Conservation (phyloP, 2,329 filamentous ascomycete genomes). For the Chrysosporium queenslandicum region DNA sequence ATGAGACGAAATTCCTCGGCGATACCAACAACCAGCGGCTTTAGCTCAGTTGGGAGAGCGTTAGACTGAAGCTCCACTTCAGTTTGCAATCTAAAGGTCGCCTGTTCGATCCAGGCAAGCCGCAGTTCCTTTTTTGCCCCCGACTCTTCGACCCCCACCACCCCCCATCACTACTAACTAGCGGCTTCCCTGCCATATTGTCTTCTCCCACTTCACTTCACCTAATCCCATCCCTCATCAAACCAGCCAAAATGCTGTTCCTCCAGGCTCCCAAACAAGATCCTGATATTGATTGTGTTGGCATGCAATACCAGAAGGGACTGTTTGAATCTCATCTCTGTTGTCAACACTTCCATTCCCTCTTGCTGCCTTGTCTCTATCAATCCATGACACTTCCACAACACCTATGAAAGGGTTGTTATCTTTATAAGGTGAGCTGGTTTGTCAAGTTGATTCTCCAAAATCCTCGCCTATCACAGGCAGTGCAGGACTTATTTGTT, state of each 20-base stretch:
- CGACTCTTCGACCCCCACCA: not conserved
- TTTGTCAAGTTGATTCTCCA: too few relatives aligned
- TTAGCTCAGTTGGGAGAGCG: slow-evolving; percentile 10
- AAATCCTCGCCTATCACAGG: too few relatives aligned
- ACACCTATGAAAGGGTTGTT: too few relatives aligned
- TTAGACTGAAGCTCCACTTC: slow-evolving; percentile 6
- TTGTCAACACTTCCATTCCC: not conserved
- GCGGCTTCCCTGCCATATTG: too few relatives aligned
- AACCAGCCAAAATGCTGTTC: not conserved
- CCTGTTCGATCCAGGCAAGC: slow-evolving; percentile 12
- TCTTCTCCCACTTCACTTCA: too few relatives aligned
- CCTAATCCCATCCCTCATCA: too few relatives aligned
- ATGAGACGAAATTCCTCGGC: too few relatives aligned
- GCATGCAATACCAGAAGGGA: not conserved
- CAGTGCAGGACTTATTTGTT: not conserved
- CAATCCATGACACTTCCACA: too few relatives aligned
- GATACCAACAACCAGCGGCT: slow-evolving; percentile 4
- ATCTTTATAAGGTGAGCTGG: too few relatives aligned
- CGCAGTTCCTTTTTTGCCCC: slow-evolving; percentile 3
- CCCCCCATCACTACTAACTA: not conserved
- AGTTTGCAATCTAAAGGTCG: slow-evolving; percentile 11
- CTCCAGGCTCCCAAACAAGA: not conserved
- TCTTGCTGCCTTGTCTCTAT: not conserved
- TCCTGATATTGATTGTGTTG: not conserved
- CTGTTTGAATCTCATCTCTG: not conserved